These are phyloP conservation scores for Fagopyrum homotropicum DNA, from an alignment of 148 eudicot genomes.

Conservation along the genomic window DNA sequence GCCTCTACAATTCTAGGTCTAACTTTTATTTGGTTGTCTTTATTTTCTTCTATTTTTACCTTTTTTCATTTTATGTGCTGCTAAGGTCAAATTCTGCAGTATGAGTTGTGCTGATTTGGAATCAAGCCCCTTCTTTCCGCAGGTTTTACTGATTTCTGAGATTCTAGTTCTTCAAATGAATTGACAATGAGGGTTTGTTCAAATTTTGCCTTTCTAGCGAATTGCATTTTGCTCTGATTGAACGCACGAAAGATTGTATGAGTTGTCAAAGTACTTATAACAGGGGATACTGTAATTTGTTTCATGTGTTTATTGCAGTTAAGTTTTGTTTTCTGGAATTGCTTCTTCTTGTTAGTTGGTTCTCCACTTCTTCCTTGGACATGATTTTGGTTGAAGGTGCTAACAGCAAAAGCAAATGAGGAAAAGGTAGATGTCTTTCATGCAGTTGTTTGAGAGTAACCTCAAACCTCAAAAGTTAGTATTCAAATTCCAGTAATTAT, in stretches of 20 bases:
- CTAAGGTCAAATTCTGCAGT: background rate
- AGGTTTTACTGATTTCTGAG: background rate
- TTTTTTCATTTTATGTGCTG: background rate
- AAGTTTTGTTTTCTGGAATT: background rate
- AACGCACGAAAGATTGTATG: background rate
- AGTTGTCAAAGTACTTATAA: conserved; percentile 5
- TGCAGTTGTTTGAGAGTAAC: background rate
- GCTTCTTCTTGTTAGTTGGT: background rate
- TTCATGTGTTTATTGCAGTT: conserved; percentile 4
- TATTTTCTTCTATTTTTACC: no score
- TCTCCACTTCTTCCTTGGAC: background rate
- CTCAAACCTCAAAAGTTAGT: background rate
- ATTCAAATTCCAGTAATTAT: conserved; percentile 2
- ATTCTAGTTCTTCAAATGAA: conserved; percentile 1
- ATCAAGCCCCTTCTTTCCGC: background rate
- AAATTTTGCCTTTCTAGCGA: background rate
- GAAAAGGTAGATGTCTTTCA: background rate
- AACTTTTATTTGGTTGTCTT: background rate
- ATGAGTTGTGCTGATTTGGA: background rate
- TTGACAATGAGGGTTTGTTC: conserved; percentile 7
- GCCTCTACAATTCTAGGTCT: background rate
- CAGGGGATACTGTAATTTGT: background rate
- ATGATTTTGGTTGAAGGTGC: background rate
- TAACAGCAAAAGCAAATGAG: background rate
- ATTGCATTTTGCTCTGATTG: background rate